These are phyloP conservation scores for Lyophyllum semitale DNA, from an alignment of 768 basidiomycete genomes.

Conservation along the genomic window DNA sequence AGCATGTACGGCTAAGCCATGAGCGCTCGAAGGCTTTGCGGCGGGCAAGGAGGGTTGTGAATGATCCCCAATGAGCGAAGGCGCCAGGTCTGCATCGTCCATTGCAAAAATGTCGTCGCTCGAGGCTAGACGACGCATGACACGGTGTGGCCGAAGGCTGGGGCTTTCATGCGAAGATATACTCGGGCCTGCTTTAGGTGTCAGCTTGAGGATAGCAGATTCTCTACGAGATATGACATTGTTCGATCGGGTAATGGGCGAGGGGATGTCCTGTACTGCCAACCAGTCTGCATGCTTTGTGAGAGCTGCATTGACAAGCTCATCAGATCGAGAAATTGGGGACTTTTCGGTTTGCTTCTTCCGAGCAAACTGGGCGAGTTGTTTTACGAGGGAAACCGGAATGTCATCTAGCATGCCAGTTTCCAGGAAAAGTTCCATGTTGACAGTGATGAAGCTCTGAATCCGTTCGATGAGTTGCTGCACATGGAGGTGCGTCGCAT, in stretches of 20 bases:
- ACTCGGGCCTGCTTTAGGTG: slow-evolving; percentile 12
- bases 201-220: slow-evolving; percentile 16
- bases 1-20: slow-evolving; percentile 1
- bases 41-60: slow-evolving; percentile 14
- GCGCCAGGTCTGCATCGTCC: slow-evolving; percentile 67
- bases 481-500: slow-evolving; percentile 81
- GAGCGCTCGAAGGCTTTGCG: neutral
- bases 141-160: slow-evolving; percentile 11
- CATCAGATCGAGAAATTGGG: slow-evolving; percentile 61
- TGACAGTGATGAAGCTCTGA: slow-evolving; percentile 77
- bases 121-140: slow-evolving; percentile 33
- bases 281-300: slow-evolving; percentile 73
- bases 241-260: slow-evolving; percentile 43
- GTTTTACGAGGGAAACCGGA: slow-evolving; percentile 60
- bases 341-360: slow-evolving; percentile 64
- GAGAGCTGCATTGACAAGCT: slow-evolving; percentile 55
- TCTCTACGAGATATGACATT: slow-evolving; percentile 19
- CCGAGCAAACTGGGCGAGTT: slow-evolving; percentile 61
- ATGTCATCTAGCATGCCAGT: slow-evolving; percentile 78
- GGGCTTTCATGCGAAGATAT: slow-evolving; percentile 27
- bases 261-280: slow-evolving; percentile 65
- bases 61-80: slow-evolving; percentile 21
- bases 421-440: slow-evolving; percentile 88
- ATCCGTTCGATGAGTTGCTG: slow-evolving; percentile 66
- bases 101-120: slow-evolving; percentile 80